Conservation (phyloP, 1,284 basidiomycete genomes). For the Naganishia cerealis region DNA sequence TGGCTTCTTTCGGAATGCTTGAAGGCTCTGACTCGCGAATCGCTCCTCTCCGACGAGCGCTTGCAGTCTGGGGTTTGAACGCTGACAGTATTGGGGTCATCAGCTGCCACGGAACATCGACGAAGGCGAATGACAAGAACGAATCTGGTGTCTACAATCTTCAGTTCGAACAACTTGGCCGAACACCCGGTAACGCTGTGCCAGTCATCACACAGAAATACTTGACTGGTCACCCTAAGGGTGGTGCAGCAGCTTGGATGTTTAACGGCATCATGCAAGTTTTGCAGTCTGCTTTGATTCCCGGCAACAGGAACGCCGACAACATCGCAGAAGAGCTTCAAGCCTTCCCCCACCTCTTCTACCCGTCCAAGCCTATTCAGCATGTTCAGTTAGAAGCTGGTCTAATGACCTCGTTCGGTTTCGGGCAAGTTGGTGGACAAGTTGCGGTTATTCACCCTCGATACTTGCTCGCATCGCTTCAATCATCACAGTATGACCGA, state of each 20-base stretch:
- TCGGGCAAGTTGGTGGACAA: constrained; percentile 97
- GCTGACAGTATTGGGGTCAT: constrained; percentile 77
- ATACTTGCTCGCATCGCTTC: constrained; percentile 80
- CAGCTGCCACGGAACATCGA: constrained; percentile 74
- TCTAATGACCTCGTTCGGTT: constrained; percentile 95
- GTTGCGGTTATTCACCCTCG: constrained; percentile 85
- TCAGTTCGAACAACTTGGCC: constrained; percentile 80
- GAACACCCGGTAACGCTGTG: constrained; percentile 89
- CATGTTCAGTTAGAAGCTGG: constrained; percentile 89
- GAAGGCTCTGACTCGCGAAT: constrained; percentile 79
- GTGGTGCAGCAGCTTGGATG: constrained; percentile 97
- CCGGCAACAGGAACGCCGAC: constrained; percentile 95
- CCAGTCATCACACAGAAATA: constrained; percentile 98
- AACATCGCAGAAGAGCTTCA: constrained; percentile 93
- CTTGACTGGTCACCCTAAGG: constrained; percentile 91
- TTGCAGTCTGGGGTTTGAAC: constrained; percentile 92
- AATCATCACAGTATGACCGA: constrained; percentile 68
- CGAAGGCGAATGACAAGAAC: constrained; percentile 96
- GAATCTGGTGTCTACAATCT: constrained; percentile 96
- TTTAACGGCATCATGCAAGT: constrained; percentile 89
- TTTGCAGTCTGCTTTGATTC: constrained; percentile 80
- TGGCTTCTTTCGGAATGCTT: constrained; percentile 91
- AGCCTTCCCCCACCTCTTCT: constrained; percentile 86
- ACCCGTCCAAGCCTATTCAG: constrained; percentile 92
- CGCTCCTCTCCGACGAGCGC: constrained; percentile 85